phyloP scores from a whole-genome alignment of 169 alveolate species.

The Eimeria maxima region DNA sequence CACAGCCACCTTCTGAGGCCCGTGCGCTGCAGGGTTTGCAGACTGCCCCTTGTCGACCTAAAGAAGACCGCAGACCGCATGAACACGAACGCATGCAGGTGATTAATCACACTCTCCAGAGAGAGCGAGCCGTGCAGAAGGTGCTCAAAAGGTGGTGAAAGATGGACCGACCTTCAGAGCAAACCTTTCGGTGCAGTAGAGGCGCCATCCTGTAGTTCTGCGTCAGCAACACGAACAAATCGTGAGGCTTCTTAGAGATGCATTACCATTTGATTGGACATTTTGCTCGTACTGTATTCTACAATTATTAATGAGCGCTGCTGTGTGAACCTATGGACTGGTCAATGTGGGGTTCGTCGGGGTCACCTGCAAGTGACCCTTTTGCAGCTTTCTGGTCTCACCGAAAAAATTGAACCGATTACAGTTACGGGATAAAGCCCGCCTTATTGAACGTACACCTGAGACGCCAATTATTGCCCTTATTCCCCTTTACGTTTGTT shows the following conservation, averaged over 20 bases:
- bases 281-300: background rate
- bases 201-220: slow-evolving; percentile 20
- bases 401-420: background rate
- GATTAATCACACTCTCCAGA: background rate
- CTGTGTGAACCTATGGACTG: background rate
- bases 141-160: background rate
- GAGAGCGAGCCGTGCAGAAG: background rate
- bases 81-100: background rate
- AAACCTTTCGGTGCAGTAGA: background rate
- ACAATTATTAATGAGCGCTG: background rate
- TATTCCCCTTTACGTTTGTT: slow-evolving; percentile 8
- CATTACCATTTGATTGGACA: background rate
- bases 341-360: slow-evolving; percentile 11
- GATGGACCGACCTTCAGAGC: background rate
- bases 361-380: slow-evolving; percentile 49
- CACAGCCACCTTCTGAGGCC: background rate
- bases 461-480: background rate
- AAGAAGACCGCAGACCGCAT: background rate
- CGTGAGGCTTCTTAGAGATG: background rate
- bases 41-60: background rate
- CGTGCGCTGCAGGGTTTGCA: slow-evolving; percentile 39
- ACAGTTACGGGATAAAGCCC: background rate
- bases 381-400: background rate
- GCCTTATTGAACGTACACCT: background rate
- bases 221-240: background rate